Evolutionary conservation across 192 early-diverging fungal genomes (phyloP).

Genomic region (Coemansia sp.): DNA sequence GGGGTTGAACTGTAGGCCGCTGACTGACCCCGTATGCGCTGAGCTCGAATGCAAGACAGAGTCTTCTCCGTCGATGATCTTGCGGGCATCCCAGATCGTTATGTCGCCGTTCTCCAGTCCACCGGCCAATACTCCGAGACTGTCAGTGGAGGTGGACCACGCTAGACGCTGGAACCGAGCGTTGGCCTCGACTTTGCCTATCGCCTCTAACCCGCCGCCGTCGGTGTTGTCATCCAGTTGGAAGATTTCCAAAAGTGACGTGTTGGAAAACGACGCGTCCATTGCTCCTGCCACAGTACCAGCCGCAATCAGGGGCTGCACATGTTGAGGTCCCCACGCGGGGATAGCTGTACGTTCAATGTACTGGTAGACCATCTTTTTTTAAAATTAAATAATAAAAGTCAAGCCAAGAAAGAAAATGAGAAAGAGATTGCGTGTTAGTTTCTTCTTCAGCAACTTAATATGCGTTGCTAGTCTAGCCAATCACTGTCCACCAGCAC

Average conservation of each 20-base stretch:
- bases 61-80: slow-evolving; percentile 68
- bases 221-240: slow-evolving; percentile 49
- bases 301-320: slow-evolving; percentile 74
- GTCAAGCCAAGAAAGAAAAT: background rate
- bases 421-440: background rate
- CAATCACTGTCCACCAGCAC: slow-evolving; percentile 7
- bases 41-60: slow-evolving; percentile 68
- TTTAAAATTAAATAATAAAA: background rate
- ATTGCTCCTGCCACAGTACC: slow-evolving; percentile 97
- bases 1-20: slow-evolving; percentile 92
- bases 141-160: slow-evolving; percentile 59
- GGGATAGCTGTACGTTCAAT: slow-evolving; percentile 81
- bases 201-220: background rate
- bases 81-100: slow-evolving; percentile 80
- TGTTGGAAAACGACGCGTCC: slow-evolving; percentile 93
- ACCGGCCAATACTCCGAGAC: slow-evolving; percentile 80
- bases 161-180: slow-evolving; percentile 86
- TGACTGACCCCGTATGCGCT: slow-evolving; percentile 86
- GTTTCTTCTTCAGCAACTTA: background rate
- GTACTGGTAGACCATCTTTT: slow-evolving; percentile 47
- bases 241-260: slow-evolving; percentile 89
- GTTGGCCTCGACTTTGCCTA: slow-evolving; percentile 39
- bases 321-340: slow-evolving; percentile 81
- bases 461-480: background rate
- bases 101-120: slow-evolving; percentile 96